Evolutionary conservation across 345 rosid species (phyloP).

Genomic region (Moringa oleifera): DNA sequence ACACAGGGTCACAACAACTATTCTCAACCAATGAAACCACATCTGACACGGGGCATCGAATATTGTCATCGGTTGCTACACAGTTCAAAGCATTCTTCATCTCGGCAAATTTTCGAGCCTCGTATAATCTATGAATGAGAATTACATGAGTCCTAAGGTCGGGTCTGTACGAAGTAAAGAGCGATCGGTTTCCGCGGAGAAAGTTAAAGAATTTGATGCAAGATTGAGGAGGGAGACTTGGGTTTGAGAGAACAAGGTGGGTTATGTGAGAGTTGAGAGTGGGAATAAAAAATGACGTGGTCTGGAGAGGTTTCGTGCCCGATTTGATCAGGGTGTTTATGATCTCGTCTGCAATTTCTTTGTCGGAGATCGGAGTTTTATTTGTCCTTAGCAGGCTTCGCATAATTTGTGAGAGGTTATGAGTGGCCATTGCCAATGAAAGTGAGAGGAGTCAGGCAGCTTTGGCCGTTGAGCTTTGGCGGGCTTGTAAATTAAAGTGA

Average conservation of each 20-base stretch:
- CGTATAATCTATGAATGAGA: slow-evolving; percentile 41
- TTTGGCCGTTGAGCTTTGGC: no score
- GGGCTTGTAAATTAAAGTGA: no score
- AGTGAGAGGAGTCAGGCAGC: no score
- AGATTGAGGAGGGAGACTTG: slow-evolving; percentile 39
- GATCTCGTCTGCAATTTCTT: slow-evolving; percentile 19
- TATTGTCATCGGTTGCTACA: slow-evolving; percentile 31
- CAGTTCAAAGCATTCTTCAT: slow-evolving; percentile 43
- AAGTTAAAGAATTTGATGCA: slow-evolving; percentile 56
- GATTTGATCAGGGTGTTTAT: slow-evolving; percentile 16
- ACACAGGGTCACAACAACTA: slow-evolving; percentile 22
- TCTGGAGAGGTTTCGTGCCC: slow-evolving; percentile 33
- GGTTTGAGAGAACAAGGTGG: slow-evolving; percentile 48
- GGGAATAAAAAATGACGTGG: slow-evolving; percentile 34
- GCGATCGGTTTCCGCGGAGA: slow-evolving; percentile 33
- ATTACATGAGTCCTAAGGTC: slow-evolving; percentile 43
- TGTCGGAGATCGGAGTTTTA: slow-evolving; percentile 15
- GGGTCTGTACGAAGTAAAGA: slow-evolving; percentile 27
- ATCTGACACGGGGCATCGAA: slow-evolving; percentile 26
- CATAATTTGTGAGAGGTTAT: no score
- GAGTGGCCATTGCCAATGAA: no score
- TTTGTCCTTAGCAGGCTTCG: no score
- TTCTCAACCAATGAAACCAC: slow-evolving; percentile 32
- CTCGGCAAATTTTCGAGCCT: slow-evolving; percentile 37
- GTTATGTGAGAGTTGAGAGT: slow-evolving; percentile 36